These are phyloP conservation scores for Aegilops speltoides DNA, from an alignment of 176 grass and related monocot species.

Conservation along the genomic window DNA sequence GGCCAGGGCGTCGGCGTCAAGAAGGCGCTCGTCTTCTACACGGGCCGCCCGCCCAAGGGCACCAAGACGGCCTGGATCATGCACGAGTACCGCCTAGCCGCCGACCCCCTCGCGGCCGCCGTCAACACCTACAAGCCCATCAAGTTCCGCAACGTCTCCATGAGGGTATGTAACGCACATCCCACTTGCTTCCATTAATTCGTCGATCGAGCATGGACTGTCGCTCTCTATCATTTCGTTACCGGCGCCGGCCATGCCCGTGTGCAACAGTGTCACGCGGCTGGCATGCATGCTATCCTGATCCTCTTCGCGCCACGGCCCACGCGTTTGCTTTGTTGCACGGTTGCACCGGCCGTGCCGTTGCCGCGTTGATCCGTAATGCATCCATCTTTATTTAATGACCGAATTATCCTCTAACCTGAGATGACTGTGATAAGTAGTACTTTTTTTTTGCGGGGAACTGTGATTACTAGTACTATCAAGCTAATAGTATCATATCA, in stretches of 20 bases:
- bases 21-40: constrained; percentile 97
- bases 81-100: constrained; percentile 90
- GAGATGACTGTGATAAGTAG: no score
- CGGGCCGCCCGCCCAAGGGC: constrained; percentile 72
- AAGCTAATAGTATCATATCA: neutral
- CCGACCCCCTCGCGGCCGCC: constrained; percentile 13
- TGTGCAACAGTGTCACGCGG: constrained; percentile 9
- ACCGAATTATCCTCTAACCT: constrained; percentile 6
- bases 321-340: neutral
- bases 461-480: no score
- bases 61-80: constrained; percentile 95
- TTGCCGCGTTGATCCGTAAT: neutral
- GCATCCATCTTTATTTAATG: neutral
- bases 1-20: constrained; percentile 71
- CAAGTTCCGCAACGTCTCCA: constrained; percentile 75
- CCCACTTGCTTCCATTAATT: neutral
- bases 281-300: constrained; percentile 16
- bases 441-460: no score
- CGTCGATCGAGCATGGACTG: neutral
- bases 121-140: constrained; percentile 44
- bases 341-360: constrained; percentile 14
- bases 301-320: neutral
- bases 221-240: neutral
- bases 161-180: constrained; percentile 57
- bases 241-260: neutral